These are phyloP conservation scores for Mycena vulgaris DNA, from an alignment of 768 basidiomycete species.

Conservation along the genomic window DNA sequence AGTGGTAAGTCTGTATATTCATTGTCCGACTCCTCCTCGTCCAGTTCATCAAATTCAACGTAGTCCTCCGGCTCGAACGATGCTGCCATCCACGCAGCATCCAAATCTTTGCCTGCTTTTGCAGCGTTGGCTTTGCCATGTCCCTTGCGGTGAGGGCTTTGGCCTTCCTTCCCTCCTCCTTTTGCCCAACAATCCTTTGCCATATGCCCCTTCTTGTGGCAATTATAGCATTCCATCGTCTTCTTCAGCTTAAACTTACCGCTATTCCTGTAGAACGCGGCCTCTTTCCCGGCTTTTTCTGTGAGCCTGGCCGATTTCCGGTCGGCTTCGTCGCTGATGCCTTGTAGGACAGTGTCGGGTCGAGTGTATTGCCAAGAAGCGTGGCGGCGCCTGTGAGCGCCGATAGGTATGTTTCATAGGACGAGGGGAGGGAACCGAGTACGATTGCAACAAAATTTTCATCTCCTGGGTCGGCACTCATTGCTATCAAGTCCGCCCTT, in stretches of 20 bases:
- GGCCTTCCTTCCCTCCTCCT: slow-evolving; percentile 56
- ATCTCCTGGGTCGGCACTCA: not conserved
- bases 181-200: slow-evolving; percentile 53
- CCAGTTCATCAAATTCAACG: not conserved
- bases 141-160: slow-evolving; percentile 21
- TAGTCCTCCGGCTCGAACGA: not conserved
- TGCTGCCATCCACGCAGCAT: too few relatives aligned
- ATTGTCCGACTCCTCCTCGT: not conserved
- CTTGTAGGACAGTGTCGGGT: slow-evolving; percentile 8
- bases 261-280: slow-evolving; percentile 17
- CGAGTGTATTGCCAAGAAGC: slow-evolving; percentile 1
- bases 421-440: not conserved
- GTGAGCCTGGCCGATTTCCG: not conserved
- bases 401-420: not conserved
- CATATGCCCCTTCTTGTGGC: slow-evolving; percentile 48
- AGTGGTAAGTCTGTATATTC: not conserved
- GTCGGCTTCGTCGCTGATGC: not conserved
- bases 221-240: slow-evolving; percentile 35
- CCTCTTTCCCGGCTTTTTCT: not conserved
- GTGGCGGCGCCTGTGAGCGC: too few relatives aligned
- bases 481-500: not conserved
- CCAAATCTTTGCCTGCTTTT: slow-evolving; percentile 1
- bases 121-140: not conserved
- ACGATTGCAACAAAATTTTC: not conserved
- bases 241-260: slow-evolving; percentile 13